Evolutionary conservation across 768 basidiomycete genomes (phyloP).

Genomic region (Russula ochroleuca): DNA sequence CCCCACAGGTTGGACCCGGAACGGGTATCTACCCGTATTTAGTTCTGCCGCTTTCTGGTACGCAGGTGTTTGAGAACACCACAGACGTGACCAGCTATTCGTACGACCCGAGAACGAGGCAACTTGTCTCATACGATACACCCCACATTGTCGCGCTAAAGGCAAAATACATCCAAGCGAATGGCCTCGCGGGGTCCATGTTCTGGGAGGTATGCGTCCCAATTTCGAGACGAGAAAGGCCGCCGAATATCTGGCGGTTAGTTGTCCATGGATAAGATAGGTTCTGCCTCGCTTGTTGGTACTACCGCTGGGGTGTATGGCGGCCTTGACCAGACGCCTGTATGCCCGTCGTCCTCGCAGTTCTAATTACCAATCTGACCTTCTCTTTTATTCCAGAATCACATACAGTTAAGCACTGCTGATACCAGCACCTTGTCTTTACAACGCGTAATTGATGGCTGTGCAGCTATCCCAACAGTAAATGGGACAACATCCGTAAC

Average conservation of each 20-base stretch:
- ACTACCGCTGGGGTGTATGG: constrained; percentile 47
- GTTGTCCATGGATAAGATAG: constrained; percentile 31
- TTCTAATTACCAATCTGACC: neutral
- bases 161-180: neutral
- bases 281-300: constrained; percentile 53
- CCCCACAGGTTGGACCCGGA: constrained; percentile 59
- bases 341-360: constrained; percentile 21
- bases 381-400: constrained; percentile 42
- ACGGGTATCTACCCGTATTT: constrained; percentile 76
- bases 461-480: constrained; percentile 42
- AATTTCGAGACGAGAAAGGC: neutral
- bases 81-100: constrained; percentile 25
- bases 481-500: constrained; percentile 29
- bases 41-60: constrained; percentile 51
- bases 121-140: neutral
- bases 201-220: neutral
- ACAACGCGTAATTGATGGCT: neutral
- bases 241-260: constrained; percentile 19
- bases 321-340: constrained; percentile 50
- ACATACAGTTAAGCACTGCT: constrained; percentile 45
- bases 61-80: constrained; percentile 58
- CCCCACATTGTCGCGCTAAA: neutral
- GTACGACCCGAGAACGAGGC: neutral
- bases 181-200: neutral
- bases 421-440: neutral